Base-by-base conservation (phyloP, 225 moss, liverwort and hornwort genomes). In the Sphagnum contortum region DNA sequence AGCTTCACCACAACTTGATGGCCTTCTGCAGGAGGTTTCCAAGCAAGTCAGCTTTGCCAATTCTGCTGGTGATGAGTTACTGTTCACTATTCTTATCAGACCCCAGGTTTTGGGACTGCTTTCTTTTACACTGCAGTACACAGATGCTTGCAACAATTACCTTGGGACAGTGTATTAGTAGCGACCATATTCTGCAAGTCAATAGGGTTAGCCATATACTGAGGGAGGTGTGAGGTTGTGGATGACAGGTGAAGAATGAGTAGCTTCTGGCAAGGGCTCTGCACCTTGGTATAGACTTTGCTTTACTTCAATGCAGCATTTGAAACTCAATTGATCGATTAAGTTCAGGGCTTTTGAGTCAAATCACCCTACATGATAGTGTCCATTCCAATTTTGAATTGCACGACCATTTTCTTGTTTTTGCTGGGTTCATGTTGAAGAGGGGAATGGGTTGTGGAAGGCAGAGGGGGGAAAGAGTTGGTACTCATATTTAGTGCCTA, bases 181-280 rank as follows among this genome's bases (percentile, higher is more conserved):
- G 29, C 1, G 29, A 29, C 29, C 29, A 29, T 29, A 29, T 29
- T 29, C 29, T 29, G 29, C 29, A 29, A 29, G 29, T 29, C 29
- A 29, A 29, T 29, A 29, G 29, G 29, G 29, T 29, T 29, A 29
- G 29, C 29, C 29, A 29, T 29, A 29, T 29, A 29, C 29, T 29
- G 29, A 29, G 29, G 29, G 29, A 29, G 29, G 29, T 29, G 29
- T 29, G 29, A 29, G 29, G 29, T 29, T 29, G 29, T 29, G 29
- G 29, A 29, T 62, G 14, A 11, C 85, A 94, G 94, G 88, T 94
- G 48, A 73, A 47, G 73, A 91, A 11, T 94, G 94, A 91, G 71
- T 76, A 67, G 63, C 74, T n/a, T 79, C 76, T 56, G 71, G 70
- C 72, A 74, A 72, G 44, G 73, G 62, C 58, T 71, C 69, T 44